Evolutionary conservation across 2,329 filamentous ascomycete genomes (phyloP).

Genomic region (Sarocladium strictum): DNA sequence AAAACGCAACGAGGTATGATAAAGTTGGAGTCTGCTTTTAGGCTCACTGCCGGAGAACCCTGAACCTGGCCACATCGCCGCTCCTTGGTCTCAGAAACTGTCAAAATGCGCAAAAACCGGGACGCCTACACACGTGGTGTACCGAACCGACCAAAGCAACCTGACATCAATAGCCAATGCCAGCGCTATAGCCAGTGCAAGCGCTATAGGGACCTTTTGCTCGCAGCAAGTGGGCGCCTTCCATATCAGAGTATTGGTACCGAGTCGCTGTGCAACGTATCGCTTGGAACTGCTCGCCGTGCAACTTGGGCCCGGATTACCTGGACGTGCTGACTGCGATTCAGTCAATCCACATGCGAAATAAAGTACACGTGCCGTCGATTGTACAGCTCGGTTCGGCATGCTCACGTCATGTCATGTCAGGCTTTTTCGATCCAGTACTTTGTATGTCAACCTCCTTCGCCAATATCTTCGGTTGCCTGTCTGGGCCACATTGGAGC

Average conservation of each 20-base stretch:
- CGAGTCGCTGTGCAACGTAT: conserved; percentile 1
- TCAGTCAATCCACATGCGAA: background rate
- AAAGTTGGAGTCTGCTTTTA: background rate
- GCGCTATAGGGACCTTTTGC: conserved; percentile 1
- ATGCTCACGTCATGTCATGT: conserved; percentile 5
- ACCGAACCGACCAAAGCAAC: background rate
- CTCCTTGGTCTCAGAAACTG: background rate
- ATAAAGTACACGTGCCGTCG: conserved; percentile 1
- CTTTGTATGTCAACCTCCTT: background rate
- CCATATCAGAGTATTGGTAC: background rate
- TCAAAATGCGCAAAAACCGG: background rate
- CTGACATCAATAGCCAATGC: background rate
- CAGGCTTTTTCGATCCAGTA: background rate
- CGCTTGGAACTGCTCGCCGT: background rate
- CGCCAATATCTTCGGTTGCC: background rate
- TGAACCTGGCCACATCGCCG: background rate
- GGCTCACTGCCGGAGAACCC: background rate
- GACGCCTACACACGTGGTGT: background rate
- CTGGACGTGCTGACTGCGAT: background rate
- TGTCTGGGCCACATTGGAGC: background rate
- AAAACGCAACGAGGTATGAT: background rate
- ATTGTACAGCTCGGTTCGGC: conserved; percentile 2
- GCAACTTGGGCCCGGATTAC: background rate
- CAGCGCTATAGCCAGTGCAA: background rate
- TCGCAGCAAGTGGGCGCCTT: background rate